Evolutionary conservation across 176 grass and related monocot species (phyloP).

Genomic region (Carex littledalei): DNA sequence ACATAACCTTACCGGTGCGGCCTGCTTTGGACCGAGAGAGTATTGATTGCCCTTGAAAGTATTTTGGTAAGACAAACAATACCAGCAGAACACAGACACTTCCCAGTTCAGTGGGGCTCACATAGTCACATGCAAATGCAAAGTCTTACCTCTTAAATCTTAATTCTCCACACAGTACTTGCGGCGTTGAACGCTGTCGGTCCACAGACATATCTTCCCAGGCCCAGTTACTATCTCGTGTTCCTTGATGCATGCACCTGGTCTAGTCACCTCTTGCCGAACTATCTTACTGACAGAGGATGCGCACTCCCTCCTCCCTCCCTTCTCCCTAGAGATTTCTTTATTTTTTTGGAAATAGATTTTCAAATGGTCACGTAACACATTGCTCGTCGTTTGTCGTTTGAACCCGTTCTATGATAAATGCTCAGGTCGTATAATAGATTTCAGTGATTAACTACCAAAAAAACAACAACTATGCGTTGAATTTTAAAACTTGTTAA

Average conservation of each 20-base stretch:
- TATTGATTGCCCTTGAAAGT: not conserved
- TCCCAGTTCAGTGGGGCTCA: not conserved
- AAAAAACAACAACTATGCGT: too few relatives aligned
- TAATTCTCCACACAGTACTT: not conserved
- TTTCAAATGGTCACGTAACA: not conserved
- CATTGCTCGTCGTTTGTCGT: too few relatives aligned
- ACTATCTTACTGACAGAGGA: too few relatives aligned
- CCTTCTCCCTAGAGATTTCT: not conserved
- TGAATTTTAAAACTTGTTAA: too few relatives aligned
- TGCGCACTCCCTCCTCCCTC: too few relatives aligned
- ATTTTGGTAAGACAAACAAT: not conserved
- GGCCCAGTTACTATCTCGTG: not conserved
- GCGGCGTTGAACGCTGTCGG: not conserved
- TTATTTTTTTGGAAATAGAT: not conserved
- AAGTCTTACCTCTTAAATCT: not conserved
- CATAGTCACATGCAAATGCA: not conserved
- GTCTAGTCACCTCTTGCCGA: not conserved
- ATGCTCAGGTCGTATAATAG: too few relatives aligned
- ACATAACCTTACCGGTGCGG: too few relatives aligned
- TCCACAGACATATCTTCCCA: not conserved
- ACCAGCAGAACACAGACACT: not conserved
- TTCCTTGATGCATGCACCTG: not conserved
- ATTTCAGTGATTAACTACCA: too few relatives aligned
- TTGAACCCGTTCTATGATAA: not conserved
- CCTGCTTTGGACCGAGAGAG: too few relatives aligned